Evolutionary conservation across 768 basidiomycete genomes (phyloP).

Genomic region (Cystobasidium tubakii): DNA sequence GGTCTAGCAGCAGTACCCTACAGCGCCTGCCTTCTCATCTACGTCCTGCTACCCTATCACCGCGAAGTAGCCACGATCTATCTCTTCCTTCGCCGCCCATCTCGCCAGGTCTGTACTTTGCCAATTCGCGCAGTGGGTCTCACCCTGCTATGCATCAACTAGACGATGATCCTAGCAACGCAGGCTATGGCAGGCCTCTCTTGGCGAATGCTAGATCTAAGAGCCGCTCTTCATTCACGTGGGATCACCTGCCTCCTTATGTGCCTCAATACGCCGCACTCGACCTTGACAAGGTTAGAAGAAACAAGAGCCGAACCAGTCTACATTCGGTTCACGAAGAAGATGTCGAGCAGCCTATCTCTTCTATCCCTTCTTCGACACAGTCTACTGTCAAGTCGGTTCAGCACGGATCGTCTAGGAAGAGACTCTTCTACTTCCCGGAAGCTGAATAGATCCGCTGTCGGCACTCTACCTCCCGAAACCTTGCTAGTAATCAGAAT

Average conservation of each 20-base stretch:
- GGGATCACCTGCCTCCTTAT: conserved; percentile 30
- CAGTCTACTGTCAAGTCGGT: not conserved
- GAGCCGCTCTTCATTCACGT: conserved; percentile 28
- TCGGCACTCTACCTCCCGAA: too few species aligned
- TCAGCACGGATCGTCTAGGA: not conserved
- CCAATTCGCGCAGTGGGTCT: not conserved
- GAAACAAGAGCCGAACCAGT: conserved; percentile 28
- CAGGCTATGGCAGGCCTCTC: not conserved
- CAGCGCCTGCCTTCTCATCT: conserved; percentile 10
- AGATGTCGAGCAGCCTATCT: not conserved
- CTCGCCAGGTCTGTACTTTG: not conserved
- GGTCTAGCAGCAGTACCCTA: conserved; percentile 5
- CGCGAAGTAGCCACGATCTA: not conserved
- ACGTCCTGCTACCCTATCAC: not conserved
- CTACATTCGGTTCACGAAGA: conserved; percentile 32
- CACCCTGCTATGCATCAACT: conserved; percentile 19
- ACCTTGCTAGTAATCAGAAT: too few species aligned
- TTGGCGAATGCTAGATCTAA: not conserved
- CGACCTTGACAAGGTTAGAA: conserved; percentile 7
- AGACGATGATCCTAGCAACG: not conserved
- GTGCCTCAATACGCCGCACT: conserved; percentile 32
- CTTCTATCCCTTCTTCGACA: not conserved
- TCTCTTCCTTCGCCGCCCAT: not conserved
- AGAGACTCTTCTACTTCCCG: conserved; percentile 34
- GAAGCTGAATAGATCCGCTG: conserved; percentile 3